Evolutionary conservation across 2,329 filamentous ascomycete species (phyloP).

Genomic region (Beauveria sp.): DNA sequence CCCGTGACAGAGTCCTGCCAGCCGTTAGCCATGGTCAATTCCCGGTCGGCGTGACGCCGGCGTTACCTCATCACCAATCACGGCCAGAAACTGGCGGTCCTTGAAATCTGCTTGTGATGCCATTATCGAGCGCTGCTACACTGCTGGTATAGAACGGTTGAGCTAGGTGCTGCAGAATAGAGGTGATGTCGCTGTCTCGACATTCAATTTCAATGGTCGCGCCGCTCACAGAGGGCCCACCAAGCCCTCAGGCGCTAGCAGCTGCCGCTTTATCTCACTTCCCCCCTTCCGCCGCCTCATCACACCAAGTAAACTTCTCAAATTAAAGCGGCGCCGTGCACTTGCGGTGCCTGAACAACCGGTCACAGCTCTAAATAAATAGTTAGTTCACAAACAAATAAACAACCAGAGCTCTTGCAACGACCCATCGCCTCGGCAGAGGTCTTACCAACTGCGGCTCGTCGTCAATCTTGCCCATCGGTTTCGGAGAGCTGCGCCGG

Average conservation of each 20-base stretch:
- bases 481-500: background rate
- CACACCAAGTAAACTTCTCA: no score
- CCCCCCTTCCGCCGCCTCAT: background rate
- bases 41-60: background rate
- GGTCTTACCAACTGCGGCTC: background rate
- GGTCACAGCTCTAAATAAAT: background rate
- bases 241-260: background rate
- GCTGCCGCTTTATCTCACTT: conserved; percentile 2
- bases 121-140: conserved; percentile 28
- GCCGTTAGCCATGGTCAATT: conserved; percentile 16
- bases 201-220: background rate
- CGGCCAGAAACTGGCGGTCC: conserved; percentile 91
- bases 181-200: background rate
- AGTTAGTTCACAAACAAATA: conserved; percentile 5
- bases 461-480: background rate
- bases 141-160: background rate
- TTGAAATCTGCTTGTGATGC: conserved; percentile 54
- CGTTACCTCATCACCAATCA: conserved; percentile 88
- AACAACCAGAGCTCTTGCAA: conserved; percentile 5
- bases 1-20: conserved; percentile 88
- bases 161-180: background rate
- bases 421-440: background rate
- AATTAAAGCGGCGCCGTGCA: background rate
- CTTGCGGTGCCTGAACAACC: conserved; percentile 6
- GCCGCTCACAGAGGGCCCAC: conserved; percentile 4